A percentile compares a stretch with the other conserved stretches of the same genome.
Evolutionary conservation across 1,284 basidiomycete species (phyloP).

Genomic region (Meira miltonrushii): DNA sequence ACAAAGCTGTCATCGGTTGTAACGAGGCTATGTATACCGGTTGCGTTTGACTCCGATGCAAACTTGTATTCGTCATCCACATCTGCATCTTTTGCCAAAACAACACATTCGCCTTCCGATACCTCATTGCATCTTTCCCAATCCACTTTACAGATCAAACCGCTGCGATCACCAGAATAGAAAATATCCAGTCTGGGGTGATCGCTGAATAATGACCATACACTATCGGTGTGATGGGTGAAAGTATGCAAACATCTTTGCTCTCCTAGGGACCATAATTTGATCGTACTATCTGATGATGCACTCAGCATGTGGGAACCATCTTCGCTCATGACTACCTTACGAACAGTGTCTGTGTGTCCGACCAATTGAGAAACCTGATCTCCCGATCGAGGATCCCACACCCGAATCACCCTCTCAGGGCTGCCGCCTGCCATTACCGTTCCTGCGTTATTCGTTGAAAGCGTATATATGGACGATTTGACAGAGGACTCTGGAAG

Average conservation of each 20-base stretch:
- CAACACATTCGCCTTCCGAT: conserved; percentile 79
- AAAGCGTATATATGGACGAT: conserved; percentile 52
- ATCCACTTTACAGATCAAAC: conserved; percentile 82
- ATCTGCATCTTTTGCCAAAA: conserved; percentile 56
- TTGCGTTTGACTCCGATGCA: conserved; percentile 42
- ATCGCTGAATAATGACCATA: conserved; percentile 84
- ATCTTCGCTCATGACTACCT: conserved; percentile 81
- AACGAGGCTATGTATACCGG: conserved; percentile 75
- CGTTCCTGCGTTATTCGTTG: conserved; percentile 65
- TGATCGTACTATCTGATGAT: conserved; percentile 63
- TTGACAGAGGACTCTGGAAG: conserved; percentile 13
- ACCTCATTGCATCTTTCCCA: conserved; percentile 74
- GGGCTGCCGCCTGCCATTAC: conserved; percentile 83
- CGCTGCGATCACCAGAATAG: conserved; percentile 90
- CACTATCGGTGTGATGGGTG: conserved; percentile 87
- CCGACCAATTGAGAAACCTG: conserved; percentile 57
- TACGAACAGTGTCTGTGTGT: conserved; percentile 91
- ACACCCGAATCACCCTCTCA: conserved; percentile 79
- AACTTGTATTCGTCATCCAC: not conserved
- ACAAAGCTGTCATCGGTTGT: conserved; percentile 78
- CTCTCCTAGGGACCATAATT: conserved; percentile 84
- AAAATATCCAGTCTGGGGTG: conserved; percentile 86
- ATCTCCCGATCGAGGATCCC: conserved; percentile 69
- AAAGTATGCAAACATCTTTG: conserved; percentile 93
- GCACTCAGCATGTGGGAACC: conserved; percentile 62